phyloP scores from a whole-genome alignment of 169 alveolate genomes.

The Plasmodium relictum region DNA sequence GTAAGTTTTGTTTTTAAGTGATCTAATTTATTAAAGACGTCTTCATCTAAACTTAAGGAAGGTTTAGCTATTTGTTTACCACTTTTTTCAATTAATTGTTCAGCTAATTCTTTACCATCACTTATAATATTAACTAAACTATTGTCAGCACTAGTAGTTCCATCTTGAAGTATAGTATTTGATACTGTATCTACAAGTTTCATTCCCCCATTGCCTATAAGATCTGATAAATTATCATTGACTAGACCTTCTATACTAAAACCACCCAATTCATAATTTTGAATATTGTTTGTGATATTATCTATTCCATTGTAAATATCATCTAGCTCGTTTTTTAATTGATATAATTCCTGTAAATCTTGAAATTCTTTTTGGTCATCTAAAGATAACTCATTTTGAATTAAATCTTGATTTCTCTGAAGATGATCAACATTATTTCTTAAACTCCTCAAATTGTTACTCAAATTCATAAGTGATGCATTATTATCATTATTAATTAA shows the following conservation, averaged over 20 bases:
- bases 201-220: neutral
- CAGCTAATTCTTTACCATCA: constrained; percentile 65
- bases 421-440: constrained; percentile 6
- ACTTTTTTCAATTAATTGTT: neutral
- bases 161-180: too few species aligned
- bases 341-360: neutral
- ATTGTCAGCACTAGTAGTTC: constrained; percentile 18
- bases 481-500: neutral
- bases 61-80: neutral
- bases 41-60: neutral
- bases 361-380: neutral
- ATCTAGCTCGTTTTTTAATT: neutral
- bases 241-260: constrained; percentile 14
- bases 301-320: neutral
- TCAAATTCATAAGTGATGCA: neutral
- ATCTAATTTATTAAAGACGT: constrained; percentile 1
- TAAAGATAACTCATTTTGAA: neutral
- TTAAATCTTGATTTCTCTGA: neutral
- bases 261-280: constrained; percentile 1
- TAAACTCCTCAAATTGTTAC: neutral
- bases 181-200: constrained; percentile 32
- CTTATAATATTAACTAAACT: constrained; percentile 24
- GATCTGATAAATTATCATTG: constrained; percentile 15
- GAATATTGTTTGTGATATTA: neutral
- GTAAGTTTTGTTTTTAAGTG: constrained; percentile 12